These are phyloP conservation scores for Hypoxylon cercidicola DNA, from an alignment of 495 filamentous ascomycete genomes.

Conservation along the genomic window DNA sequence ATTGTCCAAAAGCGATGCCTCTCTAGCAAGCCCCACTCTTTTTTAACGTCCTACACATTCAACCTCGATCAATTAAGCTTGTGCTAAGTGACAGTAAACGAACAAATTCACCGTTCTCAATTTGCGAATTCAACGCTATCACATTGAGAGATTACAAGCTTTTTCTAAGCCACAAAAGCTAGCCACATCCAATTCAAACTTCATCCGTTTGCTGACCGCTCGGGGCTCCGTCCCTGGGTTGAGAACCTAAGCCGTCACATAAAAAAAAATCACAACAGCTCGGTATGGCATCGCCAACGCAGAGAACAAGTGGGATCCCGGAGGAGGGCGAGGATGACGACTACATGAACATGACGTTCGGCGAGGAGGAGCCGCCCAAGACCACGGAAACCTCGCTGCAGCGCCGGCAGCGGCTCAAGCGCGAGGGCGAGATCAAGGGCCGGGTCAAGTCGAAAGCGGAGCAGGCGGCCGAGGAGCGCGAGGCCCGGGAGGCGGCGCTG, in stretches of 20 bases:
- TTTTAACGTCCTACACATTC: too few relatives aligned
- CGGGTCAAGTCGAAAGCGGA: constrained; percentile 84
- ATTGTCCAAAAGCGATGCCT: too few relatives aligned
- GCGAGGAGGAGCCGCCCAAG: constrained; percentile 41
- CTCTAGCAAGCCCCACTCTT: too few relatives aligned
- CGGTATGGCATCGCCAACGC: constrained; percentile 11
- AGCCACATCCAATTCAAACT: too few relatives aligned
- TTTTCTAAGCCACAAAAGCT: too few relatives aligned
- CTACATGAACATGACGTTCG: constrained; percentile 74
- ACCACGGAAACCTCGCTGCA: constrained; percentile 67
- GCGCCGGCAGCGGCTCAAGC: constrained; percentile 62
- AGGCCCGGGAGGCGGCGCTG: constrained; percentile 78
- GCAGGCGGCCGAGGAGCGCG: constrained; percentile 72
- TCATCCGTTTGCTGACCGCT: too few relatives aligned
- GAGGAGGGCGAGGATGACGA: constrained; percentile 65
- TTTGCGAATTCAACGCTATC: too few relatives aligned
- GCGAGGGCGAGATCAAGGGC: constrained; percentile 68
- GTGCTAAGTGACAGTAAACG: too few relatives aligned
- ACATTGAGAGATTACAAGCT: too few relatives aligned
- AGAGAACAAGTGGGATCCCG: not conserved
- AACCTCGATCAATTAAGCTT: too few relatives aligned
- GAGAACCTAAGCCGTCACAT: not conserved
- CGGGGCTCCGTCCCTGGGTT: too few relatives aligned
- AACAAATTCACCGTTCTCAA: too few relatives aligned
- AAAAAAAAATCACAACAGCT: not conserved